Evolutionary conservation across 148 eudicot genomes (phyloP).

Genomic region (Rhododendron henanense): DNA sequence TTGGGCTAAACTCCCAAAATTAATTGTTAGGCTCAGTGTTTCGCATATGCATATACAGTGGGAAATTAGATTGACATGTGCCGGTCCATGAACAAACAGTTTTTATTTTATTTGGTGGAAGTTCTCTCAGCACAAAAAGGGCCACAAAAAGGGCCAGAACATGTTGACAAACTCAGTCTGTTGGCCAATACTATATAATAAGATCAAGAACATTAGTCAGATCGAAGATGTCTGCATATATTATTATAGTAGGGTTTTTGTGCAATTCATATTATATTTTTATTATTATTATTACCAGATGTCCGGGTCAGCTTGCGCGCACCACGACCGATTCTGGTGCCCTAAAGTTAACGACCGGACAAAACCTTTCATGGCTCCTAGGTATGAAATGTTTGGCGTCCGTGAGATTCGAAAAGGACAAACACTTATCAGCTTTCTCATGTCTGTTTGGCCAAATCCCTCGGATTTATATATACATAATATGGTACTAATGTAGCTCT

Average conservation of each 20-base stretch:
- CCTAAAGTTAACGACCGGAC: no score
- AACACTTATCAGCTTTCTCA: no score
- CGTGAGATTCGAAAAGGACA: no score
- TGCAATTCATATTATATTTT: no score
- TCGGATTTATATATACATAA: not conserved
- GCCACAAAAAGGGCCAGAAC: not conserved
- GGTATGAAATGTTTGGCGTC: no score
- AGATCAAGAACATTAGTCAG: not conserved
- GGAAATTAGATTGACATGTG: not conserved
- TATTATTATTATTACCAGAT: no score
- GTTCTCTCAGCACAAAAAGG: not conserved
- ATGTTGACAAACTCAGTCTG: not conserved
- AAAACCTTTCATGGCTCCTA: no score
- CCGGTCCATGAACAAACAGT: not conserved
- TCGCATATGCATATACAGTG: not conserved
- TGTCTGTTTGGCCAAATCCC: no score
- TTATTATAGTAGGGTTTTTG: no score
- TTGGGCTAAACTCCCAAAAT: not conserved
- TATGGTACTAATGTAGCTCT: not conserved
- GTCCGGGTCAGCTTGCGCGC: no score
- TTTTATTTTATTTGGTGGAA: not conserved
- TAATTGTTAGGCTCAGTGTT: not conserved
- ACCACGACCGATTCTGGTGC: no score
- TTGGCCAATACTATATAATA: not conserved
- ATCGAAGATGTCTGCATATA: not conserved